Evolutionary conservation across 2,329 filamentous ascomycete genomes (phyloP).

Genomic region (Clonostachys rosea): DNA sequence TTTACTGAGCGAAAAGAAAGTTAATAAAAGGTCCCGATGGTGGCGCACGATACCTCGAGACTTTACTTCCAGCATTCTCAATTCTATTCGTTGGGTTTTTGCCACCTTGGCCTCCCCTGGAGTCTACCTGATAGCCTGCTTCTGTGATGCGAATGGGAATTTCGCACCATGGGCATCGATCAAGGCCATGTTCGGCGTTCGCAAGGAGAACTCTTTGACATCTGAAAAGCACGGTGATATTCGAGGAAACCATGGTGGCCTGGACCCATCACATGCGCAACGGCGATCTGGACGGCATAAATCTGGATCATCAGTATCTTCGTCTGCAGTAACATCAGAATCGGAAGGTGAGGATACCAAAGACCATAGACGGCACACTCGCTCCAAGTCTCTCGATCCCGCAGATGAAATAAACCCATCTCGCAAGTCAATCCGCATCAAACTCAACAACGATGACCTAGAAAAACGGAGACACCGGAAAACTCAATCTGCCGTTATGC

Average conservation of each 20-base stretch:
- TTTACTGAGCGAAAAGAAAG: constrained; percentile 37
- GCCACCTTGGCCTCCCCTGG: constrained; percentile 76
- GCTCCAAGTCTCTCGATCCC: constrained; percentile 57
- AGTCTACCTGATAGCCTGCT: constrained; percentile 75
- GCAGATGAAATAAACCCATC: constrained; percentile 60
- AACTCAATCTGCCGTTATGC: constrained; percentile 42
- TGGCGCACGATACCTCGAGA: constrained; percentile 61
- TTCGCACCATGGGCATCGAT: constrained; percentile 77
- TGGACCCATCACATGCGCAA: constrained; percentile 8
- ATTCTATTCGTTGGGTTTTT: constrained; percentile 73
- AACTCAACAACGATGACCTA: constrained; percentile 72
- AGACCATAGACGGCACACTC: constrained; percentile 41
- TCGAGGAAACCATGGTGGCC: constrained; percentile 17
- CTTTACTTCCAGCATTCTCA: constrained; percentile 67
- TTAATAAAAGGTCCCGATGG: constrained; percentile 30
- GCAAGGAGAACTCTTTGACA: constrained; percentile 17
- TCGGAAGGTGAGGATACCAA: constrained; percentile 55
- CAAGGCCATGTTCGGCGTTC: constrained; percentile 54
- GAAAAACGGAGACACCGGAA: constrained; percentile 69
- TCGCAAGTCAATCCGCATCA: constrained; percentile 84
- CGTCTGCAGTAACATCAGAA: constrained; percentile 67
- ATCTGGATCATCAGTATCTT: constrained; percentile 35
- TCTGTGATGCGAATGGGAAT: constrained; percentile 74
- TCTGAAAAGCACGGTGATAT: background rate
- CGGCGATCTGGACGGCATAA: constrained; percentile 7